These are phyloP conservation scores for Solanum ossicruentum DNA, from an alignment of 257 asterid species.

Conservation along the genomic window DNA sequence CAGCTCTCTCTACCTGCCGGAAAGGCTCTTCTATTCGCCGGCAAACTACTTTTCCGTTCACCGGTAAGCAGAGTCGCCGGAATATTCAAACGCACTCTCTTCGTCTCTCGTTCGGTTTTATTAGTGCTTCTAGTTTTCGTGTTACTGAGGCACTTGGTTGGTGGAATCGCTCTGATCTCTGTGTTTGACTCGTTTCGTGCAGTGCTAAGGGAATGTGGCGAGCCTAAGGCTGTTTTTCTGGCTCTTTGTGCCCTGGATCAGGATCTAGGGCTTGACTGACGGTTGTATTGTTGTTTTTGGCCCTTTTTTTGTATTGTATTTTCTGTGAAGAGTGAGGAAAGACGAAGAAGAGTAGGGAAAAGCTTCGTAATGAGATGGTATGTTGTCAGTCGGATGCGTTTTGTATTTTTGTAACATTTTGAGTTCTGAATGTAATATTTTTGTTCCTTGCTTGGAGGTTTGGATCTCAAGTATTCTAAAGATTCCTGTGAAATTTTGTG, in stretches of 20 bases:
- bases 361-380: slow-evolving; percentile 75
- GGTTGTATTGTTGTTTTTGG: slow-evolving; percentile 2
- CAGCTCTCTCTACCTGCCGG: slow-evolving; percentile 39
- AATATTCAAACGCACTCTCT: background rate
- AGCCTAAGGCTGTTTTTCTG: slow-evolving; percentile 14
- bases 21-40: slow-evolving; percentile 16
- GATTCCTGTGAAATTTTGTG: background rate
- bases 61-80: slow-evolving; percentile 20
- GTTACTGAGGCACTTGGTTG: slow-evolving; percentile 11
- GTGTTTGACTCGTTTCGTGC: slow-evolving; percentile 31
- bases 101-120: background rate
- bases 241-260: slow-evolving; percentile 39
- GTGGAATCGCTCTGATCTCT: slow-evolving; percentile 47
- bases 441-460: background rate
- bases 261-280: slow-evolving; percentile 22
- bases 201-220: slow-evolving; percentile 58
- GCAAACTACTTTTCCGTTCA: slow-evolving; percentile 7
- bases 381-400: slow-evolving; percentile 4
- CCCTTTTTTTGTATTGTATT: background rate
- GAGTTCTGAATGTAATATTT: background rate
- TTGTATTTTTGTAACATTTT: background rate
- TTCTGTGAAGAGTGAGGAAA: background rate
- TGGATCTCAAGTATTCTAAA: slow-evolving; percentile 10
- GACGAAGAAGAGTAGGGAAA: slow-evolving; percentile 41
- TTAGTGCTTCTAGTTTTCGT: background rate